Conservation (phyloP, 2,329 filamentous ascomycete genomes). For the Cladophialophora immunda region DNA sequence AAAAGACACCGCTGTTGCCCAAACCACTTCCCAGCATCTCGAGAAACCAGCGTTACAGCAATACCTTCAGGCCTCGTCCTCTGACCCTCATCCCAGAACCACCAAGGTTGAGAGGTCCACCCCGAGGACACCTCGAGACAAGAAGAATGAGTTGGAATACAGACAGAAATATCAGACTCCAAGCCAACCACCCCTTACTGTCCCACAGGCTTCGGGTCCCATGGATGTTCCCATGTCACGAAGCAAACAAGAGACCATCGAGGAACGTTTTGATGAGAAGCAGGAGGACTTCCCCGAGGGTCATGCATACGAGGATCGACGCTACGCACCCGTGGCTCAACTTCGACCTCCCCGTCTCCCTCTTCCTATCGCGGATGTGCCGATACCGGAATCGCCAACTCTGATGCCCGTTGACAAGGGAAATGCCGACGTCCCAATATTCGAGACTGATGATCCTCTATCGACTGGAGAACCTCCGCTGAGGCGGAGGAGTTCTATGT, state of each 20-base stretch:
- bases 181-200: slow-evolving; percentile 20
- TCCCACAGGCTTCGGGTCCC: slow-evolving; percentile 35
- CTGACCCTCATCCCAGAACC: slow-evolving; percentile 44
- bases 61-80: slow-evolving; percentile 50
- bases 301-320: slow-evolving; percentile 34
- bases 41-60: slow-evolving; percentile 50
- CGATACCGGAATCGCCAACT: slow-evolving; percentile 90
- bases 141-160: slow-evolving; percentile 31
- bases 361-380: slow-evolving; percentile 91
- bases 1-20: slow-evolving; percentile 53
- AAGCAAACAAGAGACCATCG: slow-evolving; percentile 35
- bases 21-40: slow-evolving; percentile 47
- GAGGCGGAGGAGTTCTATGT: slow-evolving; percentile 64
- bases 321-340: slow-evolving; percentile 36
- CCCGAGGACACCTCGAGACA: slow-evolving; percentile 33
- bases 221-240: slow-evolving; percentile 42
- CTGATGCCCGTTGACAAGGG: slow-evolving; percentile 73
- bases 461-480: slow-evolving; percentile 59
- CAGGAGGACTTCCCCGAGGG: slow-evolving; percentile 21
- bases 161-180: slow-evolving; percentile 28
- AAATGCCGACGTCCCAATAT: slow-evolving; percentile 62
- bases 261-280: slow-evolving; percentile 37
- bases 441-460: slow-evolving; percentile 56
- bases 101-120: slow-evolving; percentile 35
- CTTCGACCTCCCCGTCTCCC: slow-evolving; percentile 81